Evolutionary conservation across 1,284 basidiomycete species (phyloP), one percentile per base, ranked within the genome.

Genomic region (Ceratobasidium sp.): DNA sequence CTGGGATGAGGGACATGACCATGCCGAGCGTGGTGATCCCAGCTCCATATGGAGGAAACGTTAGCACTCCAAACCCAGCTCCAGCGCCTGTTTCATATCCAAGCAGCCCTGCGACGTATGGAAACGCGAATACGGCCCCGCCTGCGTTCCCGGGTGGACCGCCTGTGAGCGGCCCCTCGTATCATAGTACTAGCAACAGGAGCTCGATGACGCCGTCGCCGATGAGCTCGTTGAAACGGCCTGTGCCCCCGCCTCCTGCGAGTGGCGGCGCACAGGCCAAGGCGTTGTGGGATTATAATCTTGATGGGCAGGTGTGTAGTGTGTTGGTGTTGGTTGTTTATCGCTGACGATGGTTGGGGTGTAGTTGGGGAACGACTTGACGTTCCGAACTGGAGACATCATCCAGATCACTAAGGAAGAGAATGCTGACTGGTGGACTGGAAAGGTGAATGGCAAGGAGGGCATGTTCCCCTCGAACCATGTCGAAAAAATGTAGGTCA

Each of bases 221-320:
- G 6, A 43, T 34, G 24, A 72, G 58, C 31, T 68, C 74, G 39
- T 71, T 61, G 14, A 68, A 54, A 56, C 7, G 56, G 16, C 58
- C 74, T 14, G 68, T 72, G n/a, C 78, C 77, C 41, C 77, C 81
- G 19, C 79, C 82, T 11, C 81, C 82, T 6, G 79, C 83, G 27
- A 78, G 81, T 1, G 77, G 81, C 16, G 77, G 78, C 56, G 27
- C 14, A 14, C 83, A 84, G 74, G 89, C 87, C 2, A 85, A 84
- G 74, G 90, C 90, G 0, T 66, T 87, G 0, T 92, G 90, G 90
- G 79, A 81, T 0, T 92, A 91, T 81, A 91, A 91, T 77, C 88
- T 89, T 76, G 81, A 86, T 74, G 85, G 85, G 31, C 78, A 81
- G 76, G 90, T 88, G 77, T 37, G 76, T 9, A 69, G 6, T 34